Evolutionary conservation across 1,139 yeast genomes (phyloP).

Genomic region (Kazachstania sp.): DNA sequence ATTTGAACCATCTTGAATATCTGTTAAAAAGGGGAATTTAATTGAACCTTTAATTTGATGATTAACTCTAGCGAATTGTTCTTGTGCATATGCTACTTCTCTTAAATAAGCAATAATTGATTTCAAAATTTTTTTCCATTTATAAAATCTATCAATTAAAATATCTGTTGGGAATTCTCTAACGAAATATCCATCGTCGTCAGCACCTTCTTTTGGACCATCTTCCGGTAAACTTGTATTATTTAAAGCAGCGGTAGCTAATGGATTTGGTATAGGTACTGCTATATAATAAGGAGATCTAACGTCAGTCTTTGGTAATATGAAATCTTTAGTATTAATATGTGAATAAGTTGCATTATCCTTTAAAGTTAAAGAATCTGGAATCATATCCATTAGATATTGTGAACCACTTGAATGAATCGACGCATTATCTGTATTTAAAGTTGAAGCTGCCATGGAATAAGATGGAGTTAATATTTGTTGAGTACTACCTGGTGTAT

Average conservation of each 20-base stretch:
- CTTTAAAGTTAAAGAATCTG: constrained; percentile 15
- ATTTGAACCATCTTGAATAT: constrained; percentile 29
- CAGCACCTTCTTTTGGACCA: not conserved
- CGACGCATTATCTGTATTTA: constrained; percentile 13
- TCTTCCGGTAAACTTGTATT: not conserved
- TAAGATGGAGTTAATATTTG: constrained; percentile 1
- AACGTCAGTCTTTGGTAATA: constrained; percentile 31
- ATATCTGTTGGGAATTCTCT: constrained; percentile 34
- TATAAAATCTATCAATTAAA: constrained; percentile 46
- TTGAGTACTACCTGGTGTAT: constrained; percentile 1
- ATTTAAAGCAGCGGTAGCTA: constrained; percentile 7
- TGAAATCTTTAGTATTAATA: constrained; percentile 21
- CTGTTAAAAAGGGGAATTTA: constrained; percentile 45
- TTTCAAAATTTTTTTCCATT: constrained; percentile 63
- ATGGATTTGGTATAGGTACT: constrained; percentile 31
- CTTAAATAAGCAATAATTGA: constrained; percentile 53
- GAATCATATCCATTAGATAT: constrained; percentile 20
- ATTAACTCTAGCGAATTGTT: constrained; percentile 59
- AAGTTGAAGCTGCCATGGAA: not conserved
- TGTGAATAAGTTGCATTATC: constrained; percentile 19
- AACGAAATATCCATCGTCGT: constrained; percentile 15
- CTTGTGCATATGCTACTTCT: constrained; percentile 56
- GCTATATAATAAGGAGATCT: constrained; percentile 33
- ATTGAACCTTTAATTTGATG: constrained; percentile 53
- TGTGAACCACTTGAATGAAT: constrained; percentile 17